These are phyloP conservation scores for Paspalum notatum DNA, from an alignment of 176 grass and related monocot genomes.

Conservation along the genomic window DNA sequence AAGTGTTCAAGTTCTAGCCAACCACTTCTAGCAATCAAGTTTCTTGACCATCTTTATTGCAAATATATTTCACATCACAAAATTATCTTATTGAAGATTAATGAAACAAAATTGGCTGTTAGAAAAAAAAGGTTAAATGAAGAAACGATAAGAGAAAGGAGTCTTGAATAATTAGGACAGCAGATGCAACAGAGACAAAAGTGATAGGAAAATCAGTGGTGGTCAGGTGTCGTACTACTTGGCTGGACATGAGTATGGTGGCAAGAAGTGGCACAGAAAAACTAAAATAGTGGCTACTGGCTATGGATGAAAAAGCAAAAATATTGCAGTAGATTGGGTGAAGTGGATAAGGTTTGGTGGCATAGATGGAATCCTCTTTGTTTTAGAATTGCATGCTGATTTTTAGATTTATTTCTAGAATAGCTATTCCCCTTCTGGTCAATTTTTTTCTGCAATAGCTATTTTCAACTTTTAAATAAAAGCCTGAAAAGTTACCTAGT, in stretches of 20 bases:
- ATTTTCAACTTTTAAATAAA: neutral
- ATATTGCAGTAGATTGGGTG: neutral
- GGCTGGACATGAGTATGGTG: neutral
- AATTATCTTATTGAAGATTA: neutral
- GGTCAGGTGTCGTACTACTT: neutral
- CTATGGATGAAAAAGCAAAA: neutral
- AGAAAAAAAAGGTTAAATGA: neutral
- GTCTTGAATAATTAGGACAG: neutral
- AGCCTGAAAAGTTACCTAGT: neutral
- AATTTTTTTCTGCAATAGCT: slow-evolving; percentile 6
- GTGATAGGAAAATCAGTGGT: neutral
- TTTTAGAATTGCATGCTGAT: slow-evolving; percentile 3
- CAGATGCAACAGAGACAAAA: neutral
- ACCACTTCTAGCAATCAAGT: neutral
- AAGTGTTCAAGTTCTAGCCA: neutral
- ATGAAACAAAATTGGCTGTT: neutral
- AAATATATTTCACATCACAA: neutral
- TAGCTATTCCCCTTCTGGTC: too few species aligned
- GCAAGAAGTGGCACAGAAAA: neutral
- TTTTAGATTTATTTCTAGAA: neutral
- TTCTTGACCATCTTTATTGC: neutral
- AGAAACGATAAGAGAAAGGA: neutral
- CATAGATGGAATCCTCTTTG: neutral
- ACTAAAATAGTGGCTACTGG: neutral
- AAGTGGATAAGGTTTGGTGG: neutral